phyloP scores from a whole-genome alignment of 148 eudicot genomes.

The Camellia granthamiana region DNA sequence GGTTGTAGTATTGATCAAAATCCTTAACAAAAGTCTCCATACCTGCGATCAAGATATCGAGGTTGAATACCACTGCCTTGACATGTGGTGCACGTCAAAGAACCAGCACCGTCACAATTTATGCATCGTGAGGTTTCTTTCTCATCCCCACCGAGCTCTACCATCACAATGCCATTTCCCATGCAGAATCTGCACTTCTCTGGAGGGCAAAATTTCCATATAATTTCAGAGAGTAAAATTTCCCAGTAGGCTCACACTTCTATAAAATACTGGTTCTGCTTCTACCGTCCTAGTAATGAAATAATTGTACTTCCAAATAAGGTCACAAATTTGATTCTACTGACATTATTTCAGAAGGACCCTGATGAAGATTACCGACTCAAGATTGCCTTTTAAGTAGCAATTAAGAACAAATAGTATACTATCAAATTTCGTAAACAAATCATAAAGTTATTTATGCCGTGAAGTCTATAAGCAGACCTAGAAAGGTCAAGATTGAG shows the following conservation, averaged over 20 bases:
- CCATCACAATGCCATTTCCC: slow-evolving; percentile 77
- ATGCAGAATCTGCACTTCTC: slow-evolving; percentile 85
- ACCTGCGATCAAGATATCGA: slow-evolving; percentile 97
- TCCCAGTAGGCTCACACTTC: not conserved
- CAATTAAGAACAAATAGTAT: not conserved
- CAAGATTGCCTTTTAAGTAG: not conserved
- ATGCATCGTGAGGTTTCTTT: slow-evolving; percentile 87
- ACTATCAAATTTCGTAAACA: not conserved
- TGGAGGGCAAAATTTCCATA: slow-evolving; percentile 17
- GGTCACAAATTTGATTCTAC: not conserved
- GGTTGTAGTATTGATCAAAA: not conserved
- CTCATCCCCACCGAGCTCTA: slow-evolving; percentile 83
- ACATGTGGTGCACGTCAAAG: slow-evolving; percentile 94
- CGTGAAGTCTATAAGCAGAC: not conserved
- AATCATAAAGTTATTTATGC: not conserved
- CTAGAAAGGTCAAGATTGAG: not conserved
- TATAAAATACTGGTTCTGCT: no score
- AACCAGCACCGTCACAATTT: slow-evolving; percentile 87
- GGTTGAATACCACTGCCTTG: slow-evolving; percentile 97
- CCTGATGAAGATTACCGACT: not conserved
- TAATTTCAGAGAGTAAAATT: not conserved
- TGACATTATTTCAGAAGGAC: not conserved
- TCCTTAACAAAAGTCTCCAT: slow-evolving; percentile 4
- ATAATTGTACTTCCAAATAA: no score
- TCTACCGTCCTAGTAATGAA: no score